Evolutionary conservation across 345 rosid species (phyloP).

Genomic region (Boechera divaricarpa): DNA sequence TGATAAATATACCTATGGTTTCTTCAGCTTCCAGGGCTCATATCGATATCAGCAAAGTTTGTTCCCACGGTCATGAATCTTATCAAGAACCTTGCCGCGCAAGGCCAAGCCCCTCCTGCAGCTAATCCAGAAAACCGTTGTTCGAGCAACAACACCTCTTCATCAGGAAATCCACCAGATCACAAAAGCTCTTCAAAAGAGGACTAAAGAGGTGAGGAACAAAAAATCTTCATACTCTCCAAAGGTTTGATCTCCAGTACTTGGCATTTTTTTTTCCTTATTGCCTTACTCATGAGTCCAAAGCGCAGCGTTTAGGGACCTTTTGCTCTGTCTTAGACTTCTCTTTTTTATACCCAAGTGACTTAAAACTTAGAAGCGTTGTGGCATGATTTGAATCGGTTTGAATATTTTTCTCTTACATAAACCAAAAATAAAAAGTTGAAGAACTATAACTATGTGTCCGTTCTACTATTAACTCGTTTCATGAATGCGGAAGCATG

Average conservation of each 20-base stretch:
- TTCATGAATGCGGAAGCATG: conserved; percentile 28
- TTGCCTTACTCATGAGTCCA: conserved; percentile 3
- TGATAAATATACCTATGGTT: conserved; percentile 20
- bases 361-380: not conserved
- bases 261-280: not conserved
- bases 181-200: conserved; percentile 57
- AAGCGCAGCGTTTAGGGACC: conserved; percentile 29
- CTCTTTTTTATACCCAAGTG: not conserved
- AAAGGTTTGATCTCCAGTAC: conserved; percentile 16
- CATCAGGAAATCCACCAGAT: conserved; percentile 47
- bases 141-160: conserved; percentile 34
- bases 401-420: not conserved
- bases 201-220: conserved; percentile 49
- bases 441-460: conserved; percentile 1
- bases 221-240: conserved; percentile 2
- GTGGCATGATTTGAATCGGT: conserved; percentile 26
- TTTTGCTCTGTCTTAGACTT: conserved; percentile 15
- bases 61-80: conserved; percentile 94
- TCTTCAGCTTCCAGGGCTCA: conserved; percentile 83
- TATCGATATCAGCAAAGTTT: conserved; percentile 81
- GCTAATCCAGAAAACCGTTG: conserved; percentile 44
- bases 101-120: conserved; percentile 64
- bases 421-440: not conserved
- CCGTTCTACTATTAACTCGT: conserved; percentile 20
- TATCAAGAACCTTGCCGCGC: conserved; percentile 75